phyloP scores from a whole-genome alignment of 345 rosid species.

The Citrus sinensis region DNA sequence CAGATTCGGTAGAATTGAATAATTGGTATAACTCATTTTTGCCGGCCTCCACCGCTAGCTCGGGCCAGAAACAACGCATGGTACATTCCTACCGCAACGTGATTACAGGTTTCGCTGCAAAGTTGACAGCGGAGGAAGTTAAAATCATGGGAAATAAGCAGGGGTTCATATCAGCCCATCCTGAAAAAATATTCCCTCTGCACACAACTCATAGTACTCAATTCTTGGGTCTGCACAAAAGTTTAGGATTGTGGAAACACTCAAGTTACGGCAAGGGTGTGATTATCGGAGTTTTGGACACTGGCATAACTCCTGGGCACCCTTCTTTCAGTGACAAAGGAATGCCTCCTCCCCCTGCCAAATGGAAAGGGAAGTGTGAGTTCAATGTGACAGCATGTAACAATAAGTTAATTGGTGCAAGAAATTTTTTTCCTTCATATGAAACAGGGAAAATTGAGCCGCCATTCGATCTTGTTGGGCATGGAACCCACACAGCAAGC shows the following conservation, averaged over 20 bases:
- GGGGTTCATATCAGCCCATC: constrained; percentile 37
- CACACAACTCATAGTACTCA: constrained; percentile 51
- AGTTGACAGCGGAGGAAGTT: constrained; percentile 45
- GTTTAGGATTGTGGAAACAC: constrained; percentile 35
- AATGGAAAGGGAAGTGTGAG: constrained; percentile 57
- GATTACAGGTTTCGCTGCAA: constrained; percentile 50
- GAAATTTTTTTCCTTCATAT: constrained; percentile 22
- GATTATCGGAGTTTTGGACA: constrained; percentile 50
- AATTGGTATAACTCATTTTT: constrained; percentile 36
- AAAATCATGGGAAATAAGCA: constrained; percentile 32
- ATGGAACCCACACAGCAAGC: constrained; percentile 56
- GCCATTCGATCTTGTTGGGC: constrained; percentile 45
- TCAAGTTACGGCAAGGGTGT: constrained; percentile 45
- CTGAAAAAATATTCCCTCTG: constrained; percentile 22
- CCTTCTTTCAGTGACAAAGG: constrained; percentile 45
- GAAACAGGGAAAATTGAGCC: constrained; percentile 10
- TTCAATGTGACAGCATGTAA: constrained; percentile 39
- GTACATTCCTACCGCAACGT: constrained; percentile 36
- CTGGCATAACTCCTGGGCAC: constrained; percentile 52
- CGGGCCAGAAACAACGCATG: constrained; percentile 22
- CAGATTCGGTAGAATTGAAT: constrained; percentile 6
- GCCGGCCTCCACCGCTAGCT: constrained; percentile 18
- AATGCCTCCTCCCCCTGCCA: constrained; percentile 39
- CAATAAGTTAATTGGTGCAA: constrained; percentile 58
- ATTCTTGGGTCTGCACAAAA: constrained; percentile 46